Conservation (phyloP, 2,329 filamentous ascomycete species). For the Beauveria caledonica region DNA sequence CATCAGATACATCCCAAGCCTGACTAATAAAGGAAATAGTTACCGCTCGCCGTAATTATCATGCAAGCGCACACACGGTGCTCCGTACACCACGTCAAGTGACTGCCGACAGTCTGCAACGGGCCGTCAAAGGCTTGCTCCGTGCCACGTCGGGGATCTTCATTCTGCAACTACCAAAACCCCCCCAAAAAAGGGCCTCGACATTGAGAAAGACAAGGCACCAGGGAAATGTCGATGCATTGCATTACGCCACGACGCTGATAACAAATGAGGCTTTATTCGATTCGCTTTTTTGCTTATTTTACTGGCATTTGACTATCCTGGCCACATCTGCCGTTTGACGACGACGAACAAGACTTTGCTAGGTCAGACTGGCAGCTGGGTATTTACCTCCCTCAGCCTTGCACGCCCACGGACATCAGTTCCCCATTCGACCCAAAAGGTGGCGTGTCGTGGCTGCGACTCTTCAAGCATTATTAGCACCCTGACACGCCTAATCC, state of each 20-base stretch:
- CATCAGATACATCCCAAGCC: not conserved
- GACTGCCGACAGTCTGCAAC: not conserved
- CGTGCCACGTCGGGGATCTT: not conserved
- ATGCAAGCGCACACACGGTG: not conserved
- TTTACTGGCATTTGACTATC: too few species aligned
- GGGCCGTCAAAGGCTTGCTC: not conserved
- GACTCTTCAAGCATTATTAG: not conserved
- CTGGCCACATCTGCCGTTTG: too few species aligned
- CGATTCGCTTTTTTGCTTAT: too few species aligned
- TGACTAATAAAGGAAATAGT: too few species aligned
- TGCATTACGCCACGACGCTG: too few species aligned
- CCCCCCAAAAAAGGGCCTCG: too few species aligned
- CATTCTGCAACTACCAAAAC: not conserved
- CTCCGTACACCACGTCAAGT: not conserved
- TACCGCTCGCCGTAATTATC: not conserved
- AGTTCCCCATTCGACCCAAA: not conserved
- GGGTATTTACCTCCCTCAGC: conserved; percentile 1
- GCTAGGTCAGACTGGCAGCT: not conserved
- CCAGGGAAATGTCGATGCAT: too few species aligned
- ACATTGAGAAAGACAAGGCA: too few species aligned
- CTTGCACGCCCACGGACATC: conserved; percentile 8
- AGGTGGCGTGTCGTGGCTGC: not conserved
- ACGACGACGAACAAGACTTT: too few species aligned
- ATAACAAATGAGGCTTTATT: too few species aligned
- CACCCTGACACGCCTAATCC: not conserved